Conservation (phyloP, 352 stramenopile genomes). For the Globisporangium iwayamae region DNA sequence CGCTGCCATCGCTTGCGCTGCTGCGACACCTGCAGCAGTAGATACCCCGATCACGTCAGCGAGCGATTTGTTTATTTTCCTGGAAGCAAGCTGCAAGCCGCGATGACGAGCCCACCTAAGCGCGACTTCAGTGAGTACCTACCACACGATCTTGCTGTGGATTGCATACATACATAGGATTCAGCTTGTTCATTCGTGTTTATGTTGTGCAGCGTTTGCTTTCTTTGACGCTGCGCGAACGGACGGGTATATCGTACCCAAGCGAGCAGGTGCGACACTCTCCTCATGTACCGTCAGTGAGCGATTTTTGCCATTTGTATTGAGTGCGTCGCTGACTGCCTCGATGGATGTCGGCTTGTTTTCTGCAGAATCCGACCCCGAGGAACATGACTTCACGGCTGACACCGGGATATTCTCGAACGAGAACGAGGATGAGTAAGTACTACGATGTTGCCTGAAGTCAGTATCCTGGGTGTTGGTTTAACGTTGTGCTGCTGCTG, state of each 20-base stretch:
- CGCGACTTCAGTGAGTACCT: constrained; percentile 14
- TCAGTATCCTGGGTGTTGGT: not conserved
- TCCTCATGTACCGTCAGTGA: not conserved
- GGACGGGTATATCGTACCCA: constrained; percentile 22
- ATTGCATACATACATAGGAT: not conserved
- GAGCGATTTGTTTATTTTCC: not conserved
- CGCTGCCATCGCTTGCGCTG: not conserved
- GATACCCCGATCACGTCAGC: not conserved
- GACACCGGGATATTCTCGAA: constrained; percentile 22
- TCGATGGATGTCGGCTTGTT: not conserved
- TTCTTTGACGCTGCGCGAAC: constrained; percentile 39
- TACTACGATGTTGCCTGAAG: not conserved
- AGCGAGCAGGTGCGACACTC: not conserved
- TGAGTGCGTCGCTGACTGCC: not conserved
- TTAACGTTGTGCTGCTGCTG: not conserved
- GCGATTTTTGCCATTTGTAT: not conserved
- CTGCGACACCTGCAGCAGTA: not conserved
- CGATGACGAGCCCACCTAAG: constrained; percentile 3
- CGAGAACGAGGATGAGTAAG: constrained; percentile 30
- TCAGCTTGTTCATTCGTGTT: not conserved
- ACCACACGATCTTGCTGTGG: not conserved
- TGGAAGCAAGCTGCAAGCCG: not conserved
- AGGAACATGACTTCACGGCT: not conserved
- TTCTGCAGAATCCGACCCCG: not conserved
- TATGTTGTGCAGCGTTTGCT: constrained; percentile 24